phyloP scores from a whole-genome alignment of 2,329 filamentous ascomycete genomes.

The Neophaeococcomyces mojaviensis region DNA sequence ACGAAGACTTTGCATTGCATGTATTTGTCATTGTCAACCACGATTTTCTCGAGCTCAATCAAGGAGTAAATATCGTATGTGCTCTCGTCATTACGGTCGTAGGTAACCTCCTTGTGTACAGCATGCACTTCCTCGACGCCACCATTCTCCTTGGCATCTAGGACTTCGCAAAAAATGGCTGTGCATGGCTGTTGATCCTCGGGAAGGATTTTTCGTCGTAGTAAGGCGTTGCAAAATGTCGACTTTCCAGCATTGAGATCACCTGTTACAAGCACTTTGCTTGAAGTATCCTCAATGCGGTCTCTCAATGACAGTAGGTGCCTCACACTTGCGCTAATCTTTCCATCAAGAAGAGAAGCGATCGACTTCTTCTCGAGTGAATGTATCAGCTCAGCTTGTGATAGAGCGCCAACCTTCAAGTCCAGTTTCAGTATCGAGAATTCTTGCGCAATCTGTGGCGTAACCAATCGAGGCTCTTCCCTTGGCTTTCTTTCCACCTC shows the following conservation, averaged over 20 bases:
- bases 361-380: constrained; percentile 89
- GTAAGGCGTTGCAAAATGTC: constrained; percentile 94
- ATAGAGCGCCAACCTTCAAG: constrained; percentile 76
- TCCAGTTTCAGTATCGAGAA: constrained; percentile 95
- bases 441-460: constrained; percentile 87
- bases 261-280: constrained; percentile 91
- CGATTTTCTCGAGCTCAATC: constrained; percentile 74
- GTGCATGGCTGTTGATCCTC: constrained; percentile 98
- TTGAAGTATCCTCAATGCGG: constrained; percentile 92
- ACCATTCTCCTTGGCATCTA: constrained; percentile 84
- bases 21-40: constrained; percentile 79
- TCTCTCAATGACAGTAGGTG: constrained; percentile 81
- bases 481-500: constrained; percentile 54
- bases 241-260: constrained; percentile 97
- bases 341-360: constrained; percentile 82
- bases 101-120: constrained; percentile 70
- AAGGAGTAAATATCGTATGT: constrained; percentile 85
- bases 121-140: constrained; percentile 93
- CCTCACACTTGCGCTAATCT: constrained; percentile 87
- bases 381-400: constrained; percentile 86
- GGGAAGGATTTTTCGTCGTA: constrained; percentile 84
- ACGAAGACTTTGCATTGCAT: constrained; percentile 96
- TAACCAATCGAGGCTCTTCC: constrained; percentile 74
- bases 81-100: constrained; percentile 84
- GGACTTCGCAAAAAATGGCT: constrained; percentile 94